phyloP scores from a whole-genome alignment of 1,284 basidiomycete species.

The Rugosomyces carneus region DNA sequence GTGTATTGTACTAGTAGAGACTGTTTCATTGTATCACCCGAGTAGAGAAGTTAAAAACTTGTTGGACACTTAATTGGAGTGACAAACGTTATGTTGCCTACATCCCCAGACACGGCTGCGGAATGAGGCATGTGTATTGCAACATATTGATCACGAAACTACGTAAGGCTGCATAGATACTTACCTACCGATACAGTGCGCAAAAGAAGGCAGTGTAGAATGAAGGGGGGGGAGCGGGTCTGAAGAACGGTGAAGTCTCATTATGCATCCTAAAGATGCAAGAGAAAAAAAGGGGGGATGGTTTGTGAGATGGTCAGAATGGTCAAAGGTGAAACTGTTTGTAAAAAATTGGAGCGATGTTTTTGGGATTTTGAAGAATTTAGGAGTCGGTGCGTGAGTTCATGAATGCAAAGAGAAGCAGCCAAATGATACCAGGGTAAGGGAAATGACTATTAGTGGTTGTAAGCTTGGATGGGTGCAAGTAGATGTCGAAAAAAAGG shows the following conservation, averaged over 20 bases:
- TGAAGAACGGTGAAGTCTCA: slow-evolving; percentile 9
- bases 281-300: slow-evolving; percentile 1
- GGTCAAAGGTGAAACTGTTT: too few species aligned
- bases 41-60: too few species aligned
- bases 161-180: slow-evolving; percentile 33
- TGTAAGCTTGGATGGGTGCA: slow-evolving; percentile 13
- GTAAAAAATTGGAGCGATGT: neutral
- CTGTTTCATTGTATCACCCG: neutral
- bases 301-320: neutral
- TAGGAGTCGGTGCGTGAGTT: neutral
- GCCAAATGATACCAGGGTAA: slow-evolving; percentile 17
- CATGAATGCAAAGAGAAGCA: slow-evolving; percentile 24
- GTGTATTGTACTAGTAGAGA: neutral
- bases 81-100: too few species aligned
- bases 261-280: slow-evolving; percentile 2
- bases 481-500: slow-evolving; percentile 13
- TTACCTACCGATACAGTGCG: slow-evolving; percentile 31
- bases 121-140: slow-evolving; percentile 24
- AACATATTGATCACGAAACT: slow-evolving; percentile 24
- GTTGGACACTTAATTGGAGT: too few species aligned
- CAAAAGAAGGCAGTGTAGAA: slow-evolving; percentile 15
- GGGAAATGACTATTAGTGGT: slow-evolving; percentile 17
- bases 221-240: slow-evolving; percentile 8
- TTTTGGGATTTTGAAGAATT: neutral
- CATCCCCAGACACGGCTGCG: neutral